A percentile compares a stretch with the other conserved stretches of the same genome.
phyloP scores from a whole-genome alignment of 441 rosid genomes.

The Biscutella auriculata region DNA sequence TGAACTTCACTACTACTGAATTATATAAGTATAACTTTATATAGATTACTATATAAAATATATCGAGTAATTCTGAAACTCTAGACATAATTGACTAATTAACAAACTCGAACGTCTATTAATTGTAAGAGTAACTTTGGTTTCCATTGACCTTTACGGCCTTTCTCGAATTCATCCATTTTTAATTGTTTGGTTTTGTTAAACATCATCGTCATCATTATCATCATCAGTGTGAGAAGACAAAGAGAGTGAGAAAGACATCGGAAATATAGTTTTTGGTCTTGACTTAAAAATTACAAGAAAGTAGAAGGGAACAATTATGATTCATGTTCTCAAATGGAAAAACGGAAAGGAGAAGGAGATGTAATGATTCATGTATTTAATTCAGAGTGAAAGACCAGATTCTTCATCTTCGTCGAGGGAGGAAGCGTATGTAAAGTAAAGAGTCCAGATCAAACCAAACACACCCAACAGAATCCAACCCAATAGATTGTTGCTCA shows the following conservation, averaged over 20 bases:
- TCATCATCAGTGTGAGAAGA: not conserved
- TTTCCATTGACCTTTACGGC: not conserved
- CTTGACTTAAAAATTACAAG: conserved; percentile 18
- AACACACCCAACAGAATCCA: conserved; percentile 87
- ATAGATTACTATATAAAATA: too few relatives aligned
- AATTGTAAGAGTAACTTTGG: too few relatives aligned
- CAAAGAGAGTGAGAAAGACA: not conserved
- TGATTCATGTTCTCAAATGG: conserved; percentile 17
- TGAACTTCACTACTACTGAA: too few relatives aligned
- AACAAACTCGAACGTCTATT: too few relatives aligned
- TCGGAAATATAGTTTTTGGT: conserved; percentile 10
- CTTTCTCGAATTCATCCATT: not conserved
- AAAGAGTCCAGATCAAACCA: conserved; percentile 71
- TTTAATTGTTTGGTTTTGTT: not conserved
- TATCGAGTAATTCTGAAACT: too few relatives aligned
- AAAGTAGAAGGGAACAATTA: conserved; percentile 5
- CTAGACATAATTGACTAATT: too few relatives aligned
- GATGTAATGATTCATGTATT: not conserved
- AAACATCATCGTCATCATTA: not conserved
- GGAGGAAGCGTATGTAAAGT: conserved; percentile 42
- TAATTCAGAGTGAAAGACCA: conserved; percentile 67
- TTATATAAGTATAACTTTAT: too few relatives aligned
- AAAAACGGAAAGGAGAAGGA: not conserved
- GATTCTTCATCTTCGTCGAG: conserved; percentile 77
- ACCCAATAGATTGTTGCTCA: conserved; percentile 85